These are phyloP conservation scores for Chytriomyces sp. DNA, from an alignment of 192 early-diverging fungal species.

Conservation along the genomic window DNA sequence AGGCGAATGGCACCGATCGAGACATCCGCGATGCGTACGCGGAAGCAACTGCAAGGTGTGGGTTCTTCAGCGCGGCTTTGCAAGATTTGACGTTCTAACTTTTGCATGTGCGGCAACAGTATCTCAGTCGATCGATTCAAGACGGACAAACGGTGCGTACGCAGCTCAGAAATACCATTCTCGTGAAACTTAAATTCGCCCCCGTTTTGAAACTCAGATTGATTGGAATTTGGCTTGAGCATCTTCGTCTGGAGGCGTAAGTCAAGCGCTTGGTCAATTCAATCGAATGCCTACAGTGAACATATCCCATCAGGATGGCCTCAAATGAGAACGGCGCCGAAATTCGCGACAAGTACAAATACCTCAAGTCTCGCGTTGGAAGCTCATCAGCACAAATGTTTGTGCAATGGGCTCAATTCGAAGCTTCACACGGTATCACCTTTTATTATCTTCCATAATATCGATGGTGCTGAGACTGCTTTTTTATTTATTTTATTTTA, in stretches of 20 bases:
- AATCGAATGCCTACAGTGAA: neutral
- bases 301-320: neutral
- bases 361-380: conserved; percentile 35
- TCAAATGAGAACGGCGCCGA: conserved; percentile 28
- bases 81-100: neutral
- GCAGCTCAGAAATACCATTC: neutral
- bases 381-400: conserved; percentile 33
- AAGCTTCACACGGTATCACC: conserved; percentile 12
- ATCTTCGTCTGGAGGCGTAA: conserved; percentile 15
- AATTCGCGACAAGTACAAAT: conserved; percentile 51
- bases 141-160: neutral
- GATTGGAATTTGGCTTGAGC: conserved; percentile 28
- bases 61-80: neutral
- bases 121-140: neutral
- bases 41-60: conserved; percentile 10
- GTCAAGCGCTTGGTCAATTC: neutral
- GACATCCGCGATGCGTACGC: neutral
- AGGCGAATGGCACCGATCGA: neutral
- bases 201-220: conserved; percentile 1
- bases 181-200: neutral
- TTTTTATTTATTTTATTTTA: neutral
- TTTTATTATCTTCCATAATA: neutral
- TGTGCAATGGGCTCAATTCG: conserved; percentile 48
- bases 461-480: neutral
- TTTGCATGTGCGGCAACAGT: neutral